These are phyloP conservation scores for Nematodospora anomalae DNA, from an alignment of 1,139 yeast species.

Conservation along the genomic window DNA sequence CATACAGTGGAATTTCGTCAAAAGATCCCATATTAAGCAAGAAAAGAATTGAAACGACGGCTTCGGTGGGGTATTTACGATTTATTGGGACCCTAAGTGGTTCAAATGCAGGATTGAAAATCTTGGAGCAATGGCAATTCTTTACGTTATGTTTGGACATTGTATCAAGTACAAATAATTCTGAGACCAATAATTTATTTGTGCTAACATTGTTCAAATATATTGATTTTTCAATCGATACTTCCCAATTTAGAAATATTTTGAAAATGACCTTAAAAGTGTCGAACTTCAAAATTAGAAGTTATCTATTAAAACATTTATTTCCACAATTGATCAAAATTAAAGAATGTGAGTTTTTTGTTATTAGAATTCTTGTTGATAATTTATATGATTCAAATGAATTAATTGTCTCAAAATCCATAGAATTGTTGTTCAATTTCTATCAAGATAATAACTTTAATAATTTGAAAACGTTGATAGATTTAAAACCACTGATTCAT, in stretches of 20 bases:
- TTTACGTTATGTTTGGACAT: conserved; percentile 79
- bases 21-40: conserved; percentile 72
- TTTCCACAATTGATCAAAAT: conserved; percentile 40
- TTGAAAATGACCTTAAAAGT: conserved; percentile 64
- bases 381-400: conserved; percentile 69
- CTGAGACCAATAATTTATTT: conserved; percentile 51
- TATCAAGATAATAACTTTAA: conserved; percentile 16
- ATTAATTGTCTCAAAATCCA: conserved; percentile 60
- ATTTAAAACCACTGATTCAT: conserved; percentile 32
- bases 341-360: conserved; percentile 37
- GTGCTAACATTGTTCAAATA: conserved; percentile 57
- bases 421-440: conserved; percentile 32
- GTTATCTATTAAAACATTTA: conserved; percentile 56
- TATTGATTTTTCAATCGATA: conserved; percentile 60
- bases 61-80: conserved; percentile 74
- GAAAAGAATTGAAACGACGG: conserved; percentile 58
- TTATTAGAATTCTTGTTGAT: conserved; percentile 54
- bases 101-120: conserved; percentile 58
- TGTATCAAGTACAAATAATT: conserved; percentile 42
- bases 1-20: conserved; percentile 71
- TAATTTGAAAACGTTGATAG: conserved; percentile 28
- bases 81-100: conserved; percentile 73
- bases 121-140: conserved; percentile 80
- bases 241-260: conserved; percentile 68
- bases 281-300: conserved; percentile 52